Base-by-base conservation (phyloP, 2,329 filamentous ascomycete species). In the Epichloe uncinata region DNA sequence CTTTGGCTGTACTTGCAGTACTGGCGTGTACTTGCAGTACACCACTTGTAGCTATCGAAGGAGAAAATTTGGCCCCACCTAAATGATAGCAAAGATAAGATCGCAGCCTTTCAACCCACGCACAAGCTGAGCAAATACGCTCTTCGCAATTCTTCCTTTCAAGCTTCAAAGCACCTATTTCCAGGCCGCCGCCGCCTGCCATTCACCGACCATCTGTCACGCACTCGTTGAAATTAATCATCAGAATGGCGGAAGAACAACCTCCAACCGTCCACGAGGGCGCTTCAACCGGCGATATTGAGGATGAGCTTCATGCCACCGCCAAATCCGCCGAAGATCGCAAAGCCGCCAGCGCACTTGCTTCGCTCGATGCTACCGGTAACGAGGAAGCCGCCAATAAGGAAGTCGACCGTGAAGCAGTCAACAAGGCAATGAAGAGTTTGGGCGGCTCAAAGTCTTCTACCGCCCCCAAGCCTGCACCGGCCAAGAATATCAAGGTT, bases 321-420 rank as follows among this genome's bases (percentile, higher is more conserved):
- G 74, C 76, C 60, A 84, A 82, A 66, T 79, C 77, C 41, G 84
- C 84, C 61, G 84, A 88, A 66, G 84, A 87, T 69, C 81, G 84
- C 66, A 87, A 87, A 67, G 83, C 84, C 43, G 83, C 83, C 40
- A 82, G 81, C 6, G 85, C 85, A 33, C 78, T 89, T 52, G 84
- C 82, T 45, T 78, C 75, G 53, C 80, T 90, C 56, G 84, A 87
- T 18, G 43, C 42, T 5, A 43, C 42, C 62, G 64, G 70, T 42
- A 69, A 72, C 50, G 72, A 76, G 33, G 69, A 73, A 42, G 60
- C 63, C 35, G 61, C 67, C 3, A 66, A 70, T 44, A 75, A 78
- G 54, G 72, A 81, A 54, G 78, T 85, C 57, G 84, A 89, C 63
- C 70, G 78, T 48, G 83, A 83, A 53, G 85, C 85, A 55, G 75